phyloP scores from a whole-genome alignment of 768 basidiomycete species.

The Mycena floridula region DNA sequence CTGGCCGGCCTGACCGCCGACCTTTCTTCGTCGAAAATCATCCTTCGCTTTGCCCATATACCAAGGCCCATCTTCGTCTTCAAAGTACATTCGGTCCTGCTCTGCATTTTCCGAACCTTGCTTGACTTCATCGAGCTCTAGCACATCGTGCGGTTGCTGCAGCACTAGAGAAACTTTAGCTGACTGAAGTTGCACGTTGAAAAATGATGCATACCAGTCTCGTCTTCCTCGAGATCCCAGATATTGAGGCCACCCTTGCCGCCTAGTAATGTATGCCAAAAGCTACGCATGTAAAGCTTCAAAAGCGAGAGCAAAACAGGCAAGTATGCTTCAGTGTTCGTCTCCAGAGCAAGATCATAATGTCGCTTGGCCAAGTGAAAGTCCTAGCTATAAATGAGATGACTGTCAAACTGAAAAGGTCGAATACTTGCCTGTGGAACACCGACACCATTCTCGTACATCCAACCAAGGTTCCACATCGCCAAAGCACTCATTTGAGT shows the following conservation, averaged over 20 bases:
- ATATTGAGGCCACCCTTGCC: conserved; percentile 62
- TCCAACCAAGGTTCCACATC: conserved; percentile 98
- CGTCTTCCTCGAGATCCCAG: conserved; percentile 56
- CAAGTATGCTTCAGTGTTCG: conserved; percentile 83
- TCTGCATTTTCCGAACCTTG: conserved; percentile 21
- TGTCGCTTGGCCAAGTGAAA: conserved; percentile 95
- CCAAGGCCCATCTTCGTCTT: conserved; percentile 68
- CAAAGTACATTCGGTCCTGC: conserved; percentile 26
- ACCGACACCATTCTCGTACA: conserved; percentile 96
- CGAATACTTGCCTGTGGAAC: conserved; percentile 68
- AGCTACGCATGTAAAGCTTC: conserved; percentile 75
- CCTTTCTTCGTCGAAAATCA: conserved; percentile 58
- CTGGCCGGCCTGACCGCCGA: conserved; percentile 23
- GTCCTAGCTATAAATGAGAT: conserved; percentile 47
- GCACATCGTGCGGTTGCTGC: conserved; percentile 23
- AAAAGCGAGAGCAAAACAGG: conserved; percentile 79
- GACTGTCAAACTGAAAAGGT: conserved; percentile 1
- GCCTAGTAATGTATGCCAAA: conserved; percentile 78
- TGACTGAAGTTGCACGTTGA: neutral
- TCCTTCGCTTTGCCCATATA: conserved; percentile 80
- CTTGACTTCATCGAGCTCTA: conserved; percentile 34
- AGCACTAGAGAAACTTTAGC: neutral
- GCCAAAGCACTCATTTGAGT: conserved; percentile 90
- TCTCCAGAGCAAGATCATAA: conserved; percentile 86
- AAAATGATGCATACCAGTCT: conserved; percentile 22